Evolutionary conservation across 306 rosid genomes (phyloP), one percentile per base, ranked within the genome.

Genomic region (Notholithocarpus densiflorus): DNA sequence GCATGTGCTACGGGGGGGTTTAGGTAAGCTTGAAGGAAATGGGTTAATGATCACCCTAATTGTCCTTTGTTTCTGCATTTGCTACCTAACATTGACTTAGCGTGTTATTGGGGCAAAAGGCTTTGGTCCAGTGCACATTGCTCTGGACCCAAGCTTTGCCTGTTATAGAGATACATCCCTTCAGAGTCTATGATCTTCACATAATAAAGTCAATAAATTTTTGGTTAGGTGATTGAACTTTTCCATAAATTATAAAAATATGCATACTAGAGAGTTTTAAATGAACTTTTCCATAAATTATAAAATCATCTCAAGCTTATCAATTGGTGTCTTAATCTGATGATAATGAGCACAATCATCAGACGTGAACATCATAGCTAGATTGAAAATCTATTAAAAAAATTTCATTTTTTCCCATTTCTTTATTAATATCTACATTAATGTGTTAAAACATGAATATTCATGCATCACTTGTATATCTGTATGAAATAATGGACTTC

Each of bases 71-170:
- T 19, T 37, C 24, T 34, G 17, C 26, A 9, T 27, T 19, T 66
- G 48, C 75, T 70, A 78, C 81, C 81, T 37, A 70, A 70, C 76
- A 70, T 70, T 77, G 81, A 77, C 81, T 55, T 77, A 2, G 12
- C 15, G 27, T 37, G 45, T 37, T 40, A 40, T 40, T 40, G 12
- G 3, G 45, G 45, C 11, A 40, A 40, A 40, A 8, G 9, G 0
- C 40, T 34, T 34, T 6, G 40, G 40, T 34, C 40, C 8, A 34
- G 40, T 6, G 40, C 40, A 34, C 40, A 6, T 34, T 34, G 40
- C 2, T 1, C 11, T 40, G 45, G 45, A 40, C 45, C 12, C 45
- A 40, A 40, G 45, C 81, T 68, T 77, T 1, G 12, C 15, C 19
- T 24, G 29, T 37, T 34, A 19, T 66, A 34, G 12, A 2, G 72